Evolutionary conservation across 768 basidiomycete genomes (phyloP).

Genomic region (Amanita thiersii): DNA sequence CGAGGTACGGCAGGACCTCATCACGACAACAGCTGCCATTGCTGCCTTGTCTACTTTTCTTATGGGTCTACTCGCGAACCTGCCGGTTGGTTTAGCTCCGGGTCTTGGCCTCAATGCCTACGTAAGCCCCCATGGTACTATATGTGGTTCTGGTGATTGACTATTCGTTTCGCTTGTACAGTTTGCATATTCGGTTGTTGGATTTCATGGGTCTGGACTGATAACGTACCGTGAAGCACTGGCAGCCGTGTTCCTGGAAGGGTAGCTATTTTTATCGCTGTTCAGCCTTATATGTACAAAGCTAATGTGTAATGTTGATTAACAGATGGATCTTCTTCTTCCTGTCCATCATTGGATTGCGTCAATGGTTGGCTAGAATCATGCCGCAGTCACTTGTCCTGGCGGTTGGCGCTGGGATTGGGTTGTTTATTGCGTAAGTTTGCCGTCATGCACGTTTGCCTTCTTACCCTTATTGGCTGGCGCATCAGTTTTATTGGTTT

Average conservation of each 20-base stretch:
- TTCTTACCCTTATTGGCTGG: slow-evolving; percentile 22
- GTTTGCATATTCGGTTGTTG: slow-evolving; percentile 87
- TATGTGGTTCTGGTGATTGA: background rate
- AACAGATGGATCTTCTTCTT: slow-evolving; percentile 73
- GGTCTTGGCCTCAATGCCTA: slow-evolving; percentile 81
- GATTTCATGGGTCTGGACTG: slow-evolving; percentile 68
- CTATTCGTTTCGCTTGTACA: slow-evolving; percentile 18
- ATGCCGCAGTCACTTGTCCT: slow-evolving; percentile 85
- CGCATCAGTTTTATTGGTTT: slow-evolving; percentile 45
- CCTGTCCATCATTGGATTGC: slow-evolving; percentile 73
- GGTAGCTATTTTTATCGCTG: slow-evolving; percentile 28
- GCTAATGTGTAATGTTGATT: background rate
- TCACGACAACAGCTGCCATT: slow-evolving; percentile 76
- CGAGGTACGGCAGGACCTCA: slow-evolving; percentile 66
- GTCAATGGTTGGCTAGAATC: slow-evolving; percentile 83
- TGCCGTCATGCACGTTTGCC: background rate
- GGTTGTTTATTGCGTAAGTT: slow-evolving; percentile 76
- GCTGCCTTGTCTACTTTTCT: slow-evolving; percentile 67
- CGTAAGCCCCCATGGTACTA: slow-evolving; percentile 31
- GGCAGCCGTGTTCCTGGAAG: slow-evolving; percentile 83
- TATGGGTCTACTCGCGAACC: slow-evolving; percentile 79
- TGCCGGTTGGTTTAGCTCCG: slow-evolving; percentile 86
- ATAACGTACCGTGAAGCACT: slow-evolving; percentile 76
- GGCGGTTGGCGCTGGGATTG: slow-evolving; percentile 82
- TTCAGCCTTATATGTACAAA: slow-evolving; percentile 4